These are phyloP conservation scores for Globisporangium uncinulatum DNA, from an alignment of 352 stramenopile genomes.

Conservation along the genomic window DNA sequence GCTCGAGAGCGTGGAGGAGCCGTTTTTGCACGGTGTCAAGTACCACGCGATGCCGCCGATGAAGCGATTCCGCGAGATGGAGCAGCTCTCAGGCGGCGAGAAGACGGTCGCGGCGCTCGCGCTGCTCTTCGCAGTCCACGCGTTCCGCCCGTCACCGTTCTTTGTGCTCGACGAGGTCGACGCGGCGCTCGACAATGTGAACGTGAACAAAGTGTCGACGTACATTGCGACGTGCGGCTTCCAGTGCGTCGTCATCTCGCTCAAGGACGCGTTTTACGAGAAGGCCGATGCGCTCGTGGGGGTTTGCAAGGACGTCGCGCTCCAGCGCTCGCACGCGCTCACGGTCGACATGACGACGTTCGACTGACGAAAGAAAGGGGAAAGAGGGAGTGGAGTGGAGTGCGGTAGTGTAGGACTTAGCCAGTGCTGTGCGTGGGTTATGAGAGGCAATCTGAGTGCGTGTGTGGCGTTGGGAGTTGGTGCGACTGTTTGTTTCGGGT, in stretches of 20 bases:
- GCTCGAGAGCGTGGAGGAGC: constrained; percentile 90
- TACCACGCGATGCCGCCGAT: constrained; percentile 99
- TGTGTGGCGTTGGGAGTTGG: too few relatives aligned
- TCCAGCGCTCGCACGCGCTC: constrained; percentile 68
- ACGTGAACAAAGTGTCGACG: constrained; percentile 98
- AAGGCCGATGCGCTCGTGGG: constrained; percentile 92
- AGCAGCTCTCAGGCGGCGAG: constrained; percentile 98
- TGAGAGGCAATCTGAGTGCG: too few relatives aligned
- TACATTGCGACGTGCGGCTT: constrained; percentile 96
- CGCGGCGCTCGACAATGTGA: constrained; percentile 99
- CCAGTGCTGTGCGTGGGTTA: too few relatives aligned
- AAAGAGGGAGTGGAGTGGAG: too few relatives aligned
- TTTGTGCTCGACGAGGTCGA: constrained; percentile 99
- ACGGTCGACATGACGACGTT: constrained; percentile 82
- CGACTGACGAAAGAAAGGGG: constrained; percentile 15
- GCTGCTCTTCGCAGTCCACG: constrained; percentile 99
- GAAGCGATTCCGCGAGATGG: constrained; percentile 98
- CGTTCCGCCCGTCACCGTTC: constrained; percentile 94
- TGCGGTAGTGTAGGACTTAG: too few relatives aligned
- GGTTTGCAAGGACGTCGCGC: constrained; percentile 81
- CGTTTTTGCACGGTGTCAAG: constrained; percentile 98
- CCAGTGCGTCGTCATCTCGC: constrained; percentile 97
- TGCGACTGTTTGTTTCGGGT: too few relatives aligned
- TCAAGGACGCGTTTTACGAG: constrained; percentile 98
- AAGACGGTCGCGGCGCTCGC: constrained; percentile 99